These are phyloP conservation scores for Aspergillus coremiiformis DNA, from an alignment of 495 filamentous ascomycete genomes.

Conservation along the genomic window DNA sequence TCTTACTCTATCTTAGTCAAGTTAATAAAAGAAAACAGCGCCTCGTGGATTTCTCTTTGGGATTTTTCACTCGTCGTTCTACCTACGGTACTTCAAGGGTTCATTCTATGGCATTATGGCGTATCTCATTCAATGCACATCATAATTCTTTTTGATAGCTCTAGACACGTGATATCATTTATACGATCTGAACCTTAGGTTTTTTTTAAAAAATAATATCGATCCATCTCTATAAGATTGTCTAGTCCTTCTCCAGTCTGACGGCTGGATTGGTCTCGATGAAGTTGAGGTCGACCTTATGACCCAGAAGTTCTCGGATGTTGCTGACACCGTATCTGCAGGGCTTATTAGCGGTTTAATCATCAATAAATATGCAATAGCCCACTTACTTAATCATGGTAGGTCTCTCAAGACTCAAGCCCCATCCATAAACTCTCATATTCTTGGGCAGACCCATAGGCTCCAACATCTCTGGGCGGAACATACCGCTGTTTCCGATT, in stretches of 20 bases:
- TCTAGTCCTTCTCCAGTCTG: slow-evolving; percentile 66
- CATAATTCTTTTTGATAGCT: slow-evolving; percentile 3
- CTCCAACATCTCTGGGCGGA: slow-evolving; percentile 92
- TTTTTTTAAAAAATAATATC: slow-evolving; percentile 10
- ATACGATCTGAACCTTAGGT: slow-evolving; percentile 1
- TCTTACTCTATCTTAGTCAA: no score
- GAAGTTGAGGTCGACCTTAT: slow-evolving; percentile 77
- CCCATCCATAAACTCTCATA: slow-evolving; percentile 86
- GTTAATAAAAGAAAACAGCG: no score
- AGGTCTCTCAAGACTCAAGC: slow-evolving; percentile 81
- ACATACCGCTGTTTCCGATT: slow-evolving; percentile 98
- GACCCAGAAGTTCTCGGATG: slow-evolving; percentile 77
- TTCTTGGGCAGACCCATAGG: slow-evolving; percentile 82
- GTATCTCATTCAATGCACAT: not conserved
- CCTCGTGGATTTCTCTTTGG: not conserved
- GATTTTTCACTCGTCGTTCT: no score
- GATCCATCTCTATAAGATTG: not conserved
- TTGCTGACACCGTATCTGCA: slow-evolving; percentile 66
- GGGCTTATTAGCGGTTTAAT: not conserved
- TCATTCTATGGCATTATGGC: no score
- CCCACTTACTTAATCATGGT: slow-evolving; percentile 86
- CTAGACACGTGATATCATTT: not conserved
- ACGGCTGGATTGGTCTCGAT: slow-evolving; percentile 78
- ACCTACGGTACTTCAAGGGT: no score
- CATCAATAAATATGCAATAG: not conserved